Evolutionary conservation across 768 basidiomycete genomes (phyloP).

Genomic region (Mycena amicta): DNA sequence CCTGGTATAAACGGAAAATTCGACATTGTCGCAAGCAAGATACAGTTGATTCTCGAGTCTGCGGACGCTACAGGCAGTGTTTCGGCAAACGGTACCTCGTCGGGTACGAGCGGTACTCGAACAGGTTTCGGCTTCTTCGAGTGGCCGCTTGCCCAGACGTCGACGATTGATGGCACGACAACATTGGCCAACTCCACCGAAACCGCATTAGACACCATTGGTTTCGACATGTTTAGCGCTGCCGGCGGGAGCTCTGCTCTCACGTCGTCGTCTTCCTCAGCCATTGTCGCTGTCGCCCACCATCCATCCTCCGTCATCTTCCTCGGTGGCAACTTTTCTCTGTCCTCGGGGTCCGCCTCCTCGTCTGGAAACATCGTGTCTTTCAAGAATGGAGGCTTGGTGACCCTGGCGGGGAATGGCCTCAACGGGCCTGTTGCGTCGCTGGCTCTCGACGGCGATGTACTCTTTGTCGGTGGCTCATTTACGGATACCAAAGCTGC

Average conservation of each 20-base stretch:
- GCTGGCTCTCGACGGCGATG: conserved; percentile 61
- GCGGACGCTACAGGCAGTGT: conserved; percentile 45
- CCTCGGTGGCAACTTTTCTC: conserved; percentile 76
- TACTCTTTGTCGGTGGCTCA: conserved; percentile 83
- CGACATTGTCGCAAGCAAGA: conserved; percentile 81
- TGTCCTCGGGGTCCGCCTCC: conserved; percentile 56
- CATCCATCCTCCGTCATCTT: conserved; percentile 69
- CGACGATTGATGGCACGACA: conserved; percentile 59
- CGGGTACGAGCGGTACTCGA: conserved; percentile 35
- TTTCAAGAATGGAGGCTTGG: conserved; percentile 62
- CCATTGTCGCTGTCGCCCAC: conserved; percentile 60
- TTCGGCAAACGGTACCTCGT: conserved; percentile 30
- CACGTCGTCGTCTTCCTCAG: conserved; percentile 37
- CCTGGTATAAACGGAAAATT: conserved; percentile 68
- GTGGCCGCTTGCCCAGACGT: conserved; percentile 62
- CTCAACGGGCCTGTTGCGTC: conserved; percentile 80
- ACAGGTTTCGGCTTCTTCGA: conserved; percentile 87
- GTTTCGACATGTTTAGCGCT: conserved; percentile 61
- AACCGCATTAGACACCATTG: conserved; percentile 66
- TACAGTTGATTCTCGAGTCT: conserved; percentile 78
- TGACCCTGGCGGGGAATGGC: conserved; percentile 61
- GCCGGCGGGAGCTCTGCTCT: conserved; percentile 51
- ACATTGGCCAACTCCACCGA: conserved; percentile 67
- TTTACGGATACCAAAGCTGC: conserved; percentile 71
- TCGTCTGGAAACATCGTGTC: conserved; percentile 72